phyloP scores from a whole-genome alignment of 139 green algal species.

The Penium margaritaceum region DNA sequence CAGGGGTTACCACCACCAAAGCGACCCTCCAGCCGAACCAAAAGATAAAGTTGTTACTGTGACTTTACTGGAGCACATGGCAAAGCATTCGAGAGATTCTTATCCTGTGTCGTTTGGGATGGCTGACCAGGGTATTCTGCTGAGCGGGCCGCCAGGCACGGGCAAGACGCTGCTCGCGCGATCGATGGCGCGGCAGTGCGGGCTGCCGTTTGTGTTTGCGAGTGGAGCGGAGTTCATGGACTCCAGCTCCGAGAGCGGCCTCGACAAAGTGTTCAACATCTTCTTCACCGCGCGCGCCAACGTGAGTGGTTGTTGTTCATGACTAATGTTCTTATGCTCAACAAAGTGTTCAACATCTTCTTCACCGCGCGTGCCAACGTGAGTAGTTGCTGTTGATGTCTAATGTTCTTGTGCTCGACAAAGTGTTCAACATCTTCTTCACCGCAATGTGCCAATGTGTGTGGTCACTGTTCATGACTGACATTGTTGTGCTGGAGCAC shows the following conservation, averaged over 20 bases:
- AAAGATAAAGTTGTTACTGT: neutral
- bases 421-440: too few species aligned
- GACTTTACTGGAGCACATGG: neutral
- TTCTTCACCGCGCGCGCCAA: conserved; percentile 17
- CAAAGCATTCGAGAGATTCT: neutral
- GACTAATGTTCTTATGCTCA: too few species aligned
- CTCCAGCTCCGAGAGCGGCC: conserved; percentile 74
- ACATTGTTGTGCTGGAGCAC: too few species aligned
- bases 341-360: conserved; percentile 64
- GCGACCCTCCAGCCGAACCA: neutral
- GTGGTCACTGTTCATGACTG: too few species aligned
- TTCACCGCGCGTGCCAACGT: conserved; percentile 14
- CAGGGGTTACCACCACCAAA: too few species aligned
- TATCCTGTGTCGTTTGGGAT: too few species aligned
- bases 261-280: conserved; percentile 73
- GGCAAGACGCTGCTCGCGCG: conserved; percentile 89
- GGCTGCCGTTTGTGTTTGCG: conserved; percentile 73
- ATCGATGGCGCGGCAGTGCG: conserved; percentile 63
- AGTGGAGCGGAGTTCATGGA: conserved; percentile 64
- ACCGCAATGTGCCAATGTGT: too few species aligned
- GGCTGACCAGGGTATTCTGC: conserved; percentile 70
- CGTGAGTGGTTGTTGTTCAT: too few species aligned
- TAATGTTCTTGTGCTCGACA: too few species aligned
- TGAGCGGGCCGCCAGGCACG: conserved; percentile 81
- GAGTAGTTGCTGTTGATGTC: too few species aligned